Base-by-base conservation (phyloP, 169 alveolate genomes). In the Plasmodium falciparum region DNA sequence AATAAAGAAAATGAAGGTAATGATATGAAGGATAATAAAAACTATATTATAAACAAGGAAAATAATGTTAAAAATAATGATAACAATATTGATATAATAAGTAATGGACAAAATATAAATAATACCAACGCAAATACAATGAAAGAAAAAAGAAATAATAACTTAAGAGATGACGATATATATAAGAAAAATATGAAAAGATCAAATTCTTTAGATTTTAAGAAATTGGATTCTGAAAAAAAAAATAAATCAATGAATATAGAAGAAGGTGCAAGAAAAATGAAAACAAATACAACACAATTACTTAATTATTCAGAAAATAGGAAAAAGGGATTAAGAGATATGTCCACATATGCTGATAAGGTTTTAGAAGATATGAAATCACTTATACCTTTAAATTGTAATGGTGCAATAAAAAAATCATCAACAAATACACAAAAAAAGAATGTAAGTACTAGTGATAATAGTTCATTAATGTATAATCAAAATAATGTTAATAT, bases 271-370 rank as follows among this genome's bases (percentile, higher is more conserved):
- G 33, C 29, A 62, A 56, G 73, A 1, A 83, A 83, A 20, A 69
- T 54, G 58, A 83, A 54, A 61, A 56, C 65, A 3, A 39, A 39
- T 39, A 39, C 47, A 39, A 65, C 89, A 49, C 75, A 83, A 50
- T 69, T 83, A 83, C 69, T 83, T 29, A 83, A 83, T 63, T 83
- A 83, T 50, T 33, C 85, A 3, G 85, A 47, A 69, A 69, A 83
- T 59, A 83, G 45, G 45, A 83, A 83, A 5, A 76, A 76, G 17
- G 91, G 91, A n/a, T 73, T 83, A 33, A 83, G 91, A 69, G 91
- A 83, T 54, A 83, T 83, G 91, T 83, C 91, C 22, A 54, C 91
- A n/a, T 83, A 83, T 69, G 91, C 85, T 39, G 66, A 69, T 56
- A 83, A 83, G 45, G 91, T 69, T 26, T 73, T 83, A 56, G 72